Conservation (phyloP, 768 basidiomycete species). For the Lactifluus volemus region DNA sequence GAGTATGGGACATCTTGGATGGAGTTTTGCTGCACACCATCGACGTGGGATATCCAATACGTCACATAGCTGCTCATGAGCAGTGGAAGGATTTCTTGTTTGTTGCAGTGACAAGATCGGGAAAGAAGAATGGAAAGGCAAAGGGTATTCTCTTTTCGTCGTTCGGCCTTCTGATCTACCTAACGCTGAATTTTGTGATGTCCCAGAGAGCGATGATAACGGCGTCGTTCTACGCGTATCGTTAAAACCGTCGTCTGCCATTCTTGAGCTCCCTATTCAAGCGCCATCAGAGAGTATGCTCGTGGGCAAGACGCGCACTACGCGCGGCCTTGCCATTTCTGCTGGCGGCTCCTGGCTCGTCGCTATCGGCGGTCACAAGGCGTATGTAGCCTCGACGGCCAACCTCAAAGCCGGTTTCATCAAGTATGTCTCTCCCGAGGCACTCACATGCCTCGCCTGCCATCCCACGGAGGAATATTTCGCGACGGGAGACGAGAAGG, state of each 20-base stretch:
- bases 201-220: constrained; percentile 27
- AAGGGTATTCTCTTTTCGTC: constrained; percentile 21
- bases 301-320: constrained; percentile 59
- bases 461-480: constrained; percentile 91
- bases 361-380: constrained; percentile 63
- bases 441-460: constrained; percentile 74
- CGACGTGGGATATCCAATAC: constrained; percentile 58
- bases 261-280: constrained; percentile 33
- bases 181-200: background rate
- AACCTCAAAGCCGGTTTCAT: constrained; percentile 58
- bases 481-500: constrained; percentile 85
- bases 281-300: constrained; percentile 42
- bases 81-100: constrained; percentile 61
- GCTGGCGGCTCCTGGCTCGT: constrained; percentile 73
- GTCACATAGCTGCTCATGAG: constrained; percentile 62
- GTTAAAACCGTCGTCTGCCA: constrained; percentile 38
- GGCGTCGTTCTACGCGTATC: constrained; percentile 57
- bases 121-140: constrained; percentile 35
- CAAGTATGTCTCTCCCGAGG: constrained; percentile 76
- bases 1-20: constrained; percentile 92
- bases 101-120: constrained; percentile 49
- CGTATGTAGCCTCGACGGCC: constrained; percentile 59
- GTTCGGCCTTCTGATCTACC: background rate
- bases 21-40: constrained; percentile 71
- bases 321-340: constrained; percentile 62